Conservation (phyloP, 2,329 filamentous ascomycete genomes). For the Sporothrix pallida region DNA sequence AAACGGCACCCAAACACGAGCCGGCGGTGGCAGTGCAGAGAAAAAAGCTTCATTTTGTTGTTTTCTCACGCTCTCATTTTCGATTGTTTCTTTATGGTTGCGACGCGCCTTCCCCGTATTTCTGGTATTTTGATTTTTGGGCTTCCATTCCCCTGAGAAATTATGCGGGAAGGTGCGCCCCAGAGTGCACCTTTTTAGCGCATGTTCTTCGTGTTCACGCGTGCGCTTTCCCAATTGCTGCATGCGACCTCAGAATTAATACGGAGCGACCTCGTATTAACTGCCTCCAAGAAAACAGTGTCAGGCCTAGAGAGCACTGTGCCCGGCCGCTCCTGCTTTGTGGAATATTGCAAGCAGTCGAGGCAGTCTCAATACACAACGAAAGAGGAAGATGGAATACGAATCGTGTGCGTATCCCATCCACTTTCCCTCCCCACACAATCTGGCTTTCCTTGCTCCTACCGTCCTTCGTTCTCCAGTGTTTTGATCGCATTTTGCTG, state of each 20-base stretch:
- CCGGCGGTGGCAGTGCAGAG: slow-evolving; percentile 28
- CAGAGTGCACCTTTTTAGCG: not conserved
- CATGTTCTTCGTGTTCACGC: slow-evolving; percentile 1
- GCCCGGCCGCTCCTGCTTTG: not conserved
- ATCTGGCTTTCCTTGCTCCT: not conserved
- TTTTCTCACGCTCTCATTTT: not conserved
- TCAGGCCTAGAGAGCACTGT: not conserved
- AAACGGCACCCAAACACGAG: slow-evolving; percentile 27
- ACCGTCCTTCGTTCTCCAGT: slow-evolving; percentile 10
- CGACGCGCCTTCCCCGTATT: slow-evolving; percentile 19
- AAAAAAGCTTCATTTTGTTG: not conserved
- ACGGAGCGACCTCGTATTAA: slow-evolving; percentile 25
- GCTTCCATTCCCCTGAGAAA: slow-evolving; percentile 16
- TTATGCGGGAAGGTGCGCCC: slow-evolving; percentile 3
- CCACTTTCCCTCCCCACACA: not conserved
- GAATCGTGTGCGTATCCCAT: slow-evolving; percentile 18
- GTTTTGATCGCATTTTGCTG: slow-evolving; percentile 1
- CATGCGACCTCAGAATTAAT: not conserved
- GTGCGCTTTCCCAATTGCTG: slow-evolving; percentile 11
- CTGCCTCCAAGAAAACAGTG: not conserved
- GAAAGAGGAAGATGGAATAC: not conserved
- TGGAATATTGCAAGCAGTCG: not conserved
- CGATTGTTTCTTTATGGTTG: not conserved
- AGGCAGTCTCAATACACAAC: too few relatives aligned
- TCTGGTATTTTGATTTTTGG: not conserved